These are phyloP conservation scores for Coemansia sp. DNA, from an alignment of 371 early-diverging fungal species.

Conservation along the genomic window DNA sequence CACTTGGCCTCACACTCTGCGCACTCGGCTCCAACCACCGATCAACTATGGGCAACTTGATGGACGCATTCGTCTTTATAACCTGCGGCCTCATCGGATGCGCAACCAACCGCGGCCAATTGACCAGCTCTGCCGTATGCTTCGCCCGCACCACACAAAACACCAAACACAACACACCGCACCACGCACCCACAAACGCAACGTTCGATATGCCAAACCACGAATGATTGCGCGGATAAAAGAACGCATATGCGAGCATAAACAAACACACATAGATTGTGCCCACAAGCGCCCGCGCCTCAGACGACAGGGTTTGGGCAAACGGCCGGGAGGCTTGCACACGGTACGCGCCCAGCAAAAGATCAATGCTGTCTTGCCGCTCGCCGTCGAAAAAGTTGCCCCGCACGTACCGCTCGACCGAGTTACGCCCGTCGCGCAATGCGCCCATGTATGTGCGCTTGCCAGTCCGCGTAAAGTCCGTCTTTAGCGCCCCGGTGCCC, in stretches of 20 bases:
- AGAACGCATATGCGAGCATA: conserved; percentile 44
- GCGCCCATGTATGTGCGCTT: conserved; percentile 80
- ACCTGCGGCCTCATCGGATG: conserved; percentile 45
- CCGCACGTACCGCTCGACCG: conserved; percentile 80
- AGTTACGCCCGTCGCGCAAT: conserved; percentile 79
- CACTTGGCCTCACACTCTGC: conserved; percentile 26
- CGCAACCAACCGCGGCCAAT: conserved; percentile 49
- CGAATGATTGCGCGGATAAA: conserved; percentile 45
- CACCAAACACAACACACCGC: conserved; percentile 30
- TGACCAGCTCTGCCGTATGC: conserved; percentile 50
- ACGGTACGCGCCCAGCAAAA: conserved; percentile 71
- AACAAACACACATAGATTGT: conserved; percentile 41
- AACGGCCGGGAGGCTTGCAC: conserved; percentile 51
- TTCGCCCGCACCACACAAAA: conserved; percentile 27
- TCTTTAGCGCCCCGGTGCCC: conserved; percentile 98
- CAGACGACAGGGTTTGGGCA: conserved; percentile 21
- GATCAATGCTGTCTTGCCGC: conserved; percentile 84
- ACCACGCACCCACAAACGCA: conserved; percentile 36
- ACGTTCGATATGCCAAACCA: conserved; percentile 43
- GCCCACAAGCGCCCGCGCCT: conserved; percentile 42
- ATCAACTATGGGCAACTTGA: conserved; percentile 40
- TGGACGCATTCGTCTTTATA: conserved; percentile 26
- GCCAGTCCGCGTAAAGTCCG: conserved; percentile 94
- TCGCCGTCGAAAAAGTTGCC: conserved; percentile 92
- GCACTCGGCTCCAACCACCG: conserved; percentile 32